Percentiles rank a stretch among this genome's conserved stretches.
Evolutionary conservation across 768 basidiomycete genomes (phyloP).

Genomic region (Hirschioporus abietinus): DNA sequence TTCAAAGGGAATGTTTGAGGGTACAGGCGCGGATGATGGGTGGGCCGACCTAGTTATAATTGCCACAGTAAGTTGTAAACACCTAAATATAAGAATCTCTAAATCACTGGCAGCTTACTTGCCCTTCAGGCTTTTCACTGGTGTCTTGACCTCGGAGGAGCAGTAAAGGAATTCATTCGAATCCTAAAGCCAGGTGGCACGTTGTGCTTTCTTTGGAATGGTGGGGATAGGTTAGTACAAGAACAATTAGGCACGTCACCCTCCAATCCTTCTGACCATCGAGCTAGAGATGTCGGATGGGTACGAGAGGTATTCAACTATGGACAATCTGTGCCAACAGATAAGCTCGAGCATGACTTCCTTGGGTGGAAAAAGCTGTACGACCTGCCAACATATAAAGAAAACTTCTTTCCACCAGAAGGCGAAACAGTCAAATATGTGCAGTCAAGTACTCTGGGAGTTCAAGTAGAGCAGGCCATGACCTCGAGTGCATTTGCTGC

Average conservation of each 20-base stretch:
- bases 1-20: conserved; percentile 25
- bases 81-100: neutral
- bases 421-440: conserved; percentile 20
- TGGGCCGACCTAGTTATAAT: conserved; percentile 25
- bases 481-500: conserved; percentile 37
- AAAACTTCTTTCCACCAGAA: conserved; percentile 26
- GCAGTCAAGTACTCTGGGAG: conserved; percentile 24
- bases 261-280: neutral
- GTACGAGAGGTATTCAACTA: conserved; percentile 45
- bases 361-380: conserved; percentile 40
- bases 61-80: conserved; percentile 20
- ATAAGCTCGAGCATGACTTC: conserved; percentile 75
- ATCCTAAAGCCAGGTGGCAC: conserved; percentile 31
- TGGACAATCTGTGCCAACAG: conserved; percentile 67
- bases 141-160: conserved; percentile 31
- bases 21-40: conserved; percentile 18
- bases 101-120: neutral
- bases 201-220: conserved; percentile 39
- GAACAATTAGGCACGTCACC: neutral
- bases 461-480: conserved; percentile 29
- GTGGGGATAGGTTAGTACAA: conserved; percentile 24
- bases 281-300: conserved; percentile 51
- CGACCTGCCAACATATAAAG: conserved; percentile 24
- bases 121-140: conserved; percentile 34
- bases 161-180: conserved; percentile 34